A percentile compares a stretch with the other conserved stretches of the same genome.
Conservation (phyloP, 2,329 filamentous ascomycete genomes). For the Pezicula rhizophila region DNA sequence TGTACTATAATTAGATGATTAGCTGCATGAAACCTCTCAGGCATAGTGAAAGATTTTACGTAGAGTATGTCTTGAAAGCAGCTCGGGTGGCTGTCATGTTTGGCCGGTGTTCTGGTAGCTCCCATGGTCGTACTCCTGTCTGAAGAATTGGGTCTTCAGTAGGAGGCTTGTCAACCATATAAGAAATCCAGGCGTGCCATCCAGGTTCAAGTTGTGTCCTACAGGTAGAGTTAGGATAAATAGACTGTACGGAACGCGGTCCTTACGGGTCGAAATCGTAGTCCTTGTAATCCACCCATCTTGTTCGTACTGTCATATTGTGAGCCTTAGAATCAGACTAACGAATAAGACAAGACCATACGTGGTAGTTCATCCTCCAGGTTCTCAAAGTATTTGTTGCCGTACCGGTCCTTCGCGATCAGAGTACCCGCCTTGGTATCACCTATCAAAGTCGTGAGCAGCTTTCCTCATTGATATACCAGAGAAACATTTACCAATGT, state of each 20-base stretch:
- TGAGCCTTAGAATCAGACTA: conserved; percentile 6
- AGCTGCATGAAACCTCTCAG: neutral
- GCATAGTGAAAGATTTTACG: conserved; percentile 54
- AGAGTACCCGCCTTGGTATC: conserved; percentile 92
- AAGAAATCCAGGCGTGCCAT: conserved; percentile 98
- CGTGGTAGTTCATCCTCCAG: conserved; percentile 79
- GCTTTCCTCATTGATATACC: neutral
- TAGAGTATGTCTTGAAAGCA: conserved; percentile 90
- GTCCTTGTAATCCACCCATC: conserved; percentile 96
- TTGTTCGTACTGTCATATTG: conserved; percentile 65
- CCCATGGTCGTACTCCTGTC: conserved; percentile 66
- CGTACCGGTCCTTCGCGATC: conserved; percentile 79
- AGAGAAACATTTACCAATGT: conserved; percentile 20
- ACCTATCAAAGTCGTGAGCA: conserved; percentile 45
- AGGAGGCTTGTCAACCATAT: conserved; percentile 83
- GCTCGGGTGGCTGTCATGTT: conserved; percentile 71
- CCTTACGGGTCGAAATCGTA: conserved; percentile 73
- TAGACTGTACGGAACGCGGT: conserved; percentile 1
- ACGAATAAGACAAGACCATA: conserved; percentile 40
- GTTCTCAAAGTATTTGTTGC: conserved; percentile 99
- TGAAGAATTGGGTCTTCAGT: conserved; percentile 67
- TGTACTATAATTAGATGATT: conserved; percentile 30
- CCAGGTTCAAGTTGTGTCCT: conserved; percentile 85
- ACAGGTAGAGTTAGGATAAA: conserved; percentile 9
- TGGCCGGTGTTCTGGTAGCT: conserved; percentile 62